These are phyloP conservation scores for Neckera pumila DNA, from an alignment of 225 moss, liverwort and hornwort genomes.

Conservation along the genomic window DNA sequence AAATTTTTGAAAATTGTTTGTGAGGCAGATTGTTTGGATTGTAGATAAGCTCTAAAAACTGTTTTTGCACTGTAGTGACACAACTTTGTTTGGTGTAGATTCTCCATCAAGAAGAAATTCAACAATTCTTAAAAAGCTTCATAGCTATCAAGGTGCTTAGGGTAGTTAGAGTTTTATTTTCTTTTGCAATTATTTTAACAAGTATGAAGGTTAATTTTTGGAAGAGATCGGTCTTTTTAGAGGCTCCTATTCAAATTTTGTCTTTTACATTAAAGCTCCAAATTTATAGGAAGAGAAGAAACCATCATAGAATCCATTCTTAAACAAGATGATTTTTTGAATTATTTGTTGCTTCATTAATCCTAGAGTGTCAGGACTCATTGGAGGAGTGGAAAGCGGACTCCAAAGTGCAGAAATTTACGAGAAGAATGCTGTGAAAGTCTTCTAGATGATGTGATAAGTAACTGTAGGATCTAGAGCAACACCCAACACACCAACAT, in stretches of 20 bases:
- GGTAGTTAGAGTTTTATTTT: slow-evolving; percentile 67
- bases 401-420: no score
- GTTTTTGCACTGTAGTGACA: neutral
- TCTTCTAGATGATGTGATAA: no score
- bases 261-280: neutral
- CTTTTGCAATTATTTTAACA: slow-evolving; percentile 45
- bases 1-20: neutral
- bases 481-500: no score
- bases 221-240: neutral
- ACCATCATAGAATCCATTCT: neutral
- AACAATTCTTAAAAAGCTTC: slow-evolving; percentile 73
- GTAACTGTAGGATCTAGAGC: no score
- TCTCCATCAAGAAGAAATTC: slow-evolving; percentile 73
- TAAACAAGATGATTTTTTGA: fast-evolving
- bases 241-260: neutral
- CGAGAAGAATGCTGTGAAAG: no score
- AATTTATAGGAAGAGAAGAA: neutral
- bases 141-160: slow-evolving; percentile 55
- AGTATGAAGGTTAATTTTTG: neutral
- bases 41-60: neutral
- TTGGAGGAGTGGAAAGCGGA: no score
- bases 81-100: neutral
- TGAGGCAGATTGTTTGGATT: neutral
- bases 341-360: neutral
- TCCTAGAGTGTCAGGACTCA: no score